Conservation (phyloP, 2,329 filamentous ascomycete species). For the Penicillium sclerotiorum region DNA sequence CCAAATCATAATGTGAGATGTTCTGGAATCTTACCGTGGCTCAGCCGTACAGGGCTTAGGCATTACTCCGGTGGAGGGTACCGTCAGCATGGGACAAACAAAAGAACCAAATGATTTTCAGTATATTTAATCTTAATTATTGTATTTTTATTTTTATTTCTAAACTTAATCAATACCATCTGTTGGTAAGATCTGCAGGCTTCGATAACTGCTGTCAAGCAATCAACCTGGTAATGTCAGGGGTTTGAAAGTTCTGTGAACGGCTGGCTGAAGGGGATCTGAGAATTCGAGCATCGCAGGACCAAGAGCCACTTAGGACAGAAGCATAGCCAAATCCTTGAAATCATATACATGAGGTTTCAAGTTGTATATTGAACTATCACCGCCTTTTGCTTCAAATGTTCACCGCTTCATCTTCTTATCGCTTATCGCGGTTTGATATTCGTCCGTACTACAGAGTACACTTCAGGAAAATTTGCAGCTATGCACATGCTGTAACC, state of each 20-base stretch:
- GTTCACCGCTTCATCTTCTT: not conserved
- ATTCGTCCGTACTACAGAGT: not conserved
- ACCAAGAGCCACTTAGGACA: too few species aligned
- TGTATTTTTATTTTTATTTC: not conserved
- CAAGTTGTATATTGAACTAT: too few species aligned
- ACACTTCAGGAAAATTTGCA: too few species aligned
- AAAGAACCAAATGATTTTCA: not conserved
- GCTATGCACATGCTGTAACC: too few species aligned
- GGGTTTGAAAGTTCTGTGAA: too few species aligned
- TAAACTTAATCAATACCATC: not conserved
- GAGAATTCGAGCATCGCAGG: too few species aligned
- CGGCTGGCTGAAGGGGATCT: too few species aligned
- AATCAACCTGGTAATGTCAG: too few species aligned
- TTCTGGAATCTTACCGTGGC: constrained; percentile 1
- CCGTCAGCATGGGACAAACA: not conserved
- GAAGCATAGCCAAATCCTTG: too few species aligned
- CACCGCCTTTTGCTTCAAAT: not conserved
- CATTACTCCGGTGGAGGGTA: not conserved
- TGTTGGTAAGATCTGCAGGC: too few species aligned
- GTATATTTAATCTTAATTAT: not conserved
- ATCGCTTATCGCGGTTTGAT: not conserved
- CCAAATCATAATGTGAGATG: not conserved
- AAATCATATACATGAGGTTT: too few species aligned
- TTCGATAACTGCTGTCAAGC: too few species aligned
- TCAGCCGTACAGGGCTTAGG: not conserved